Percentiles rank a stretch among this genome's conserved stretches.
Evolutionary conservation across 2,329 filamentous ascomycete species (phyloP).

Genomic region (Ophiostoma himal-ulmi): DNA sequence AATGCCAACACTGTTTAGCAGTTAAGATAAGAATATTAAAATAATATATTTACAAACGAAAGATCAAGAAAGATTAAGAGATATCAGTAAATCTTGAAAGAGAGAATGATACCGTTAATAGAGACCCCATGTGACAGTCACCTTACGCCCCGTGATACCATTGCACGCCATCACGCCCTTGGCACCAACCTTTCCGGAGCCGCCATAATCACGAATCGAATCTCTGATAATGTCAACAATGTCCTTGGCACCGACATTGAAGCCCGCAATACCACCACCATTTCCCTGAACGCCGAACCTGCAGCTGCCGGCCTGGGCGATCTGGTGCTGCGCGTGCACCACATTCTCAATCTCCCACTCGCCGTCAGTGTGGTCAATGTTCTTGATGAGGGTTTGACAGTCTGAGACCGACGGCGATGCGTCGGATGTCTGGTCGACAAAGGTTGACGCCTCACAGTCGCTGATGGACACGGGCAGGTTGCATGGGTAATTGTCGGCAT

Average conservation of each 20-base stretch:
- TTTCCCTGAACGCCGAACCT: slow-evolving; percentile 34
- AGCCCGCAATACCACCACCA: slow-evolving; percentile 26
- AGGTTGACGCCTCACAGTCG: slow-evolving; percentile 32
- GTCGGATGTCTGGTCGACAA: slow-evolving; percentile 33
- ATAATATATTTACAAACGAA: slow-evolving; percentile 2
- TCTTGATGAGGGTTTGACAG: slow-evolving; percentile 34
- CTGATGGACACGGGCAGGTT: slow-evolving; percentile 28
- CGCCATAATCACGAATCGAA: slow-evolving; percentile 31
- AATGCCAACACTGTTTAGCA: neutral
- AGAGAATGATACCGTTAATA: neutral
- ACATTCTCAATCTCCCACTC: slow-evolving; percentile 22
- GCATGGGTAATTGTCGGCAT: slow-evolving; percentile 33
- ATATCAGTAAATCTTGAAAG: neutral
- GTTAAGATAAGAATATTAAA: neutral
- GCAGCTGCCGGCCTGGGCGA: slow-evolving; percentile 31
- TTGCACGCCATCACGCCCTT: slow-evolving; percentile 10
- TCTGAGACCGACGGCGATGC: slow-evolving; percentile 34
- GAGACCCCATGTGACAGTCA: neutral
- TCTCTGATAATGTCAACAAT: slow-evolving; percentile 35
- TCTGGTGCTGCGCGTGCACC: slow-evolving; percentile 28
- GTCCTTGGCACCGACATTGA: slow-evolving; percentile 35
- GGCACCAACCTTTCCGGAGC: slow-evolving; percentile 19
- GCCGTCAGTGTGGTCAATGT: slow-evolving; percentile 28
- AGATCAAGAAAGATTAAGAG: neutral
- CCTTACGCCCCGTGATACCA: neutral